These are phyloP conservation scores for Drechslerella stenobrocha DNA, from an alignment of 2,329 filamentous ascomycete species.

Conservation along the genomic window DNA sequence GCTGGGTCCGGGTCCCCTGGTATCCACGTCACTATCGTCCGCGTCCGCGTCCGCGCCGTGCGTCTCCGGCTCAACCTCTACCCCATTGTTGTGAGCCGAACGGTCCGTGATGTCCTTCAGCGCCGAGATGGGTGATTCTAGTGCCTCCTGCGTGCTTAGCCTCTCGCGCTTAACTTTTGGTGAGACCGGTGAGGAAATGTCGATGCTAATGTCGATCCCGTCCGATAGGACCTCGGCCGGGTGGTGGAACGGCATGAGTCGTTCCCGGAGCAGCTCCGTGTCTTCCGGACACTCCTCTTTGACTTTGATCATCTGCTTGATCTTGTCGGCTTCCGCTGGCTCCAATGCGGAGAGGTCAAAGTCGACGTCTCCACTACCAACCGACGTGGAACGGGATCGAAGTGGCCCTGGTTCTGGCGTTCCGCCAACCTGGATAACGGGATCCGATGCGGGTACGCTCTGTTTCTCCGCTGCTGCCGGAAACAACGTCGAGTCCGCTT, in stretches of 20 bases:
- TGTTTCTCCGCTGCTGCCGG: conserved; percentile 6
- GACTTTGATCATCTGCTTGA: conserved; percentile 32
- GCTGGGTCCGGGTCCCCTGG: conserved; percentile 28
- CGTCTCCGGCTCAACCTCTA: too few relatives aligned
- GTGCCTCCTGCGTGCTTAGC: conserved; percentile 33
- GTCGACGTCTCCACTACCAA: conserved; percentile 8
- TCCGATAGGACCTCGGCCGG: conserved; percentile 9
- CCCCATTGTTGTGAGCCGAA: conserved; percentile 16
- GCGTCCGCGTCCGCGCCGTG: conserved; percentile 10
- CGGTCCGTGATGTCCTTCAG: conserved; percentile 34
- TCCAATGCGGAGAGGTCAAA: conserved; percentile 24
- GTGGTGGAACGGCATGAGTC: conserved; percentile 30
- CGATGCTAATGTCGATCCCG: conserved; percentile 25
- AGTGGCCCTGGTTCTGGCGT: conserved; percentile 13
- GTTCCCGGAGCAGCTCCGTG: conserved; percentile 24
- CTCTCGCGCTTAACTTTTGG: conserved; percentile 24
- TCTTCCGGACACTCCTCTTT: conserved; percentile 40
- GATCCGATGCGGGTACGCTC: background rate
- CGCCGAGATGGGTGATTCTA: conserved; percentile 17
- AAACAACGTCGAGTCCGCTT: background rate
- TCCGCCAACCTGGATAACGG: conserved; percentile 15
- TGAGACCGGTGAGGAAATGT: conserved; percentile 28
- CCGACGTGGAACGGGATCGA: conserved; percentile 4
- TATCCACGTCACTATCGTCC: conserved; percentile 1
- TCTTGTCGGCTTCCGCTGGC: conserved; percentile 20